Percentiles rank a stretch among this genome's conserved stretches.
Evolutionary conservation across 1,139 yeast genomes (phyloP).

Genomic region (Pichia sp.): DNA sequence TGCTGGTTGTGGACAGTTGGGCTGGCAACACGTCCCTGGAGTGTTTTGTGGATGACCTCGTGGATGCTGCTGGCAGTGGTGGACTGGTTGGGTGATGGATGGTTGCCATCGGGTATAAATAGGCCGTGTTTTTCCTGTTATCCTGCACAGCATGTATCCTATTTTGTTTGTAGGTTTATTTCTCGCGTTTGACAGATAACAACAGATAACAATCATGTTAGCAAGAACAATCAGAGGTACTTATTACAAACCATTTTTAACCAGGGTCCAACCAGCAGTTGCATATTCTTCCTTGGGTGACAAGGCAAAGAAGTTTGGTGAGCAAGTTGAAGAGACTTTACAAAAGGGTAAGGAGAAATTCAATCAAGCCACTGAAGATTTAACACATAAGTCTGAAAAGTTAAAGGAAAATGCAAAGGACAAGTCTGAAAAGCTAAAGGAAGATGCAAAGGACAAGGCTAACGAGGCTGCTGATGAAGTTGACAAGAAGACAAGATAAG

Average conservation of each 20-base stretch:
- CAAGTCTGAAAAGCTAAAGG: constrained; percentile 2
- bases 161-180: too few species aligned
- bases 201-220: too few species aligned
- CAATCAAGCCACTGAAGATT: constrained; percentile 8
- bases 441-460: constrained; percentile 6
- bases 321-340: constrained; percentile 8
- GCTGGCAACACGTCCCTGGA: too few species aligned
- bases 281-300: constrained; percentile 11
- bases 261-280: background rate
- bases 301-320: constrained; percentile 11
- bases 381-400: constrained; percentile 9
- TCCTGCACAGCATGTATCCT: too few species aligned
- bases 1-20: too few species aligned
- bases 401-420: constrained; percentile 6
- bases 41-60: too few species aligned
- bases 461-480: constrained; percentile 7
- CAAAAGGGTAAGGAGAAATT: constrained; percentile 14
- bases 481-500: background rate
- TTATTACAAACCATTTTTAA: background rate
- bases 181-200: too few species aligned
- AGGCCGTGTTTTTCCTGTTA: too few species aligned
- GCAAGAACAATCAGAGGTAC: background rate
- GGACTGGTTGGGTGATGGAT: too few species aligned
- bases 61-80: too few species aligned
- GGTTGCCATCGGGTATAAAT: too few species aligned